Evolutionary conservation across 2,329 filamentous ascomycete species (phyloP).

Genomic region (Corynespora cassiicola): DNA sequence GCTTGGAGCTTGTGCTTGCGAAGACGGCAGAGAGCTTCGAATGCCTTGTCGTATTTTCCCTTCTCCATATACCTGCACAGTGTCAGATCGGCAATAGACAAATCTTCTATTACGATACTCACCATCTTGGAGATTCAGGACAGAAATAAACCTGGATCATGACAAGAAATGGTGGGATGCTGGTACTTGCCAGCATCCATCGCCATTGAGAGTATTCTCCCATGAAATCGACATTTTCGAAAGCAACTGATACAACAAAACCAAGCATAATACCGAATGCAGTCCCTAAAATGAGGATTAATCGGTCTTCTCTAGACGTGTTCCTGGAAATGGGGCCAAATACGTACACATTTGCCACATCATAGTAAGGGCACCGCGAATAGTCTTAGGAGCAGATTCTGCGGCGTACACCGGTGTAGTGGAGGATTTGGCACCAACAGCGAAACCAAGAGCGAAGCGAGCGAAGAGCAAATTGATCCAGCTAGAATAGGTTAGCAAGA

Average conservation of each 20-base stretch:
- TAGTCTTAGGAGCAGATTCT: conserved; percentile 56
- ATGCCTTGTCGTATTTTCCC: conserved; percentile 40
- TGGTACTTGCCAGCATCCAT: conserved; percentile 41
- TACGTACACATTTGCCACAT: conserved; percentile 62
- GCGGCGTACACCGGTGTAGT: conserved; percentile 57
- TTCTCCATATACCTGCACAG: conserved; percentile 38
- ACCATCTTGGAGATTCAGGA: conserved; percentile 38
- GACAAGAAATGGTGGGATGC: conserved; percentile 37
- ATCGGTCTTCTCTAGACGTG: conserved; percentile 6
- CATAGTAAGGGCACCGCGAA: conserved; percentile 58
- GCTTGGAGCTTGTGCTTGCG: conserved; percentile 61
- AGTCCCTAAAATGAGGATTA: too few species aligned
- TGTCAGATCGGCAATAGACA: too few species aligned
- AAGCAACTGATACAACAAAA: conserved; percentile 37
- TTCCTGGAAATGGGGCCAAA: too few species aligned
- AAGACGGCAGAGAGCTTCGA: conserved; percentile 56
- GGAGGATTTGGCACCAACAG: conserved; percentile 38
- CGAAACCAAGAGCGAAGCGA: conserved; percentile 40
- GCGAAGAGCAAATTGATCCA: conserved; percentile 40
- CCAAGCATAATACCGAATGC: conserved; percentile 42
- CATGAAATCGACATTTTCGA: conserved; percentile 32
- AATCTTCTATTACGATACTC: too few species aligned
- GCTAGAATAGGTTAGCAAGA: too few species aligned
- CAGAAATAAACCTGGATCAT: conserved; percentile 39
- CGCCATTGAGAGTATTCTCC: conserved; percentile 36